A percentile compares a stretch with the other conserved stretches of the same genome.
Evolutionary conservation across 495 filamentous ascomycete genomes (phyloP).

Genomic region (Aspergillus sclerotioniger): DNA sequence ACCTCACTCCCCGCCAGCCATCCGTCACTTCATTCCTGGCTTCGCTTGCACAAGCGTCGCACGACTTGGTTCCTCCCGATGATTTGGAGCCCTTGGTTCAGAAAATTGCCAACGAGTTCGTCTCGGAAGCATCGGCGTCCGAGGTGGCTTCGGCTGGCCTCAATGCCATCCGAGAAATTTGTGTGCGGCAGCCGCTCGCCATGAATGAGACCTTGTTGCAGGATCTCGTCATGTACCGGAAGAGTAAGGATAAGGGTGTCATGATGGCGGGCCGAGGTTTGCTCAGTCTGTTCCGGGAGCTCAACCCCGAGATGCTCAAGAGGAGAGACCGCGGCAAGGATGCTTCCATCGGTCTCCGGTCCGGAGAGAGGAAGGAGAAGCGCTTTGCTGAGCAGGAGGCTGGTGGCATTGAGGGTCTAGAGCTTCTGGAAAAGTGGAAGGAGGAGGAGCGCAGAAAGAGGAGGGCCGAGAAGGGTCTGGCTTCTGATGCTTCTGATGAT

Average conservation of each 20-base stretch:
- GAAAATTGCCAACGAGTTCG: constrained; percentile 98
- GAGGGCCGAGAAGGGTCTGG: constrained; percentile 60
- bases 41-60: constrained; percentile 85
- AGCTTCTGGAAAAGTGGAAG: constrained; percentile 91
- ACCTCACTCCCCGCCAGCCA: constrained; percentile 81
- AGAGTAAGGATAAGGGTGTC: constrained; percentile 95
- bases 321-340: constrained; percentile 90
- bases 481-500: constrained; percentile 53
- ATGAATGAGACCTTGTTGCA: constrained; percentile 96
- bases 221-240: constrained; percentile 92
- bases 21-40: constrained; percentile 94
- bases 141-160: constrained; percentile 92
- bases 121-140: constrained; percentile 86
- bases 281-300: constrained; percentile 84
- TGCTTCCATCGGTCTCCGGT: constrained; percentile 76
- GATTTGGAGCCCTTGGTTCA: constrained; percentile 85
- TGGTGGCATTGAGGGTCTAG: constrained; percentile 88
- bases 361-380: constrained; percentile 64
- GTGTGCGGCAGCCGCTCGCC: constrained; percentile 84
- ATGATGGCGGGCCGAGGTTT: constrained; percentile 96
- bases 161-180: constrained; percentile 93
- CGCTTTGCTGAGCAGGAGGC: constrained; percentile 75
- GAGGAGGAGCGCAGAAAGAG: constrained; percentile 78
- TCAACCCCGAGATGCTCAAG: constrained; percentile 84
- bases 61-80: constrained; percentile 90